These are phyloP conservation scores for Castanea sativa DNA, from an alignment of 306 rosid genomes.

Conservation along the genomic window DNA sequence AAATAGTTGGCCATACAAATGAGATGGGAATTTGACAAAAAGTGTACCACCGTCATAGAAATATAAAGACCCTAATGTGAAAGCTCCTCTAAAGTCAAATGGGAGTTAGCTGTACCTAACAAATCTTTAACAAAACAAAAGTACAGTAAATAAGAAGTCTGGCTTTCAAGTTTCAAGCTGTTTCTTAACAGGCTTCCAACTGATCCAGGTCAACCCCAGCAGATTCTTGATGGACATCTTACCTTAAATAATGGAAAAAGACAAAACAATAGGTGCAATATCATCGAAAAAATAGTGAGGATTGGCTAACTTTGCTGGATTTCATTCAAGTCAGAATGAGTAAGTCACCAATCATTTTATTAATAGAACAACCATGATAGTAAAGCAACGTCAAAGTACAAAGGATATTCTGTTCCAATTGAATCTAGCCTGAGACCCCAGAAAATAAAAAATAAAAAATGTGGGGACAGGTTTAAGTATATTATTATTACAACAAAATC, in stretches of 20 bases:
- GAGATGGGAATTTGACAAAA: not conserved
- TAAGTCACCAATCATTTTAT: not conserved
- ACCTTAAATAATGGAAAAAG: not conserved
- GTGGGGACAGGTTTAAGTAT: conserved; percentile 5
- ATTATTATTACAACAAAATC: conserved; percentile 12
- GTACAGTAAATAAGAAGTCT: not conserved
- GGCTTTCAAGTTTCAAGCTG: not conserved
- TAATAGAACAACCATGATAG: not conserved
- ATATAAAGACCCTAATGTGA: not conserved
- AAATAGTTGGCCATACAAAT: not conserved
- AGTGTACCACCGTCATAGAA: not conserved
- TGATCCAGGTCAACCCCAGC: not conserved
- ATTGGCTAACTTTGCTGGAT: not conserved
- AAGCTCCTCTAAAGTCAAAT: conserved; percentile 7
- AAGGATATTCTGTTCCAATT: conserved; percentile 3
- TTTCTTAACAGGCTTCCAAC: not conserved
- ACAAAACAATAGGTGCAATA: not conserved
- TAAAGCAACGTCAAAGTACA: not conserved
- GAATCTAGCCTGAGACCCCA: conserved; percentile 12
- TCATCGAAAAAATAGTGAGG: not conserved
- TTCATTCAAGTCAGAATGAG: not conserved
- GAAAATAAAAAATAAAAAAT: not conserved
- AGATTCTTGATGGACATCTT: not conserved
- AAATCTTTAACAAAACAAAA: not conserved
- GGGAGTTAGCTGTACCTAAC: conserved; percentile 22